Base-by-base conservation (phyloP, 352 stramenopile genomes). In the Phytophthora hibernalis region DNA sequence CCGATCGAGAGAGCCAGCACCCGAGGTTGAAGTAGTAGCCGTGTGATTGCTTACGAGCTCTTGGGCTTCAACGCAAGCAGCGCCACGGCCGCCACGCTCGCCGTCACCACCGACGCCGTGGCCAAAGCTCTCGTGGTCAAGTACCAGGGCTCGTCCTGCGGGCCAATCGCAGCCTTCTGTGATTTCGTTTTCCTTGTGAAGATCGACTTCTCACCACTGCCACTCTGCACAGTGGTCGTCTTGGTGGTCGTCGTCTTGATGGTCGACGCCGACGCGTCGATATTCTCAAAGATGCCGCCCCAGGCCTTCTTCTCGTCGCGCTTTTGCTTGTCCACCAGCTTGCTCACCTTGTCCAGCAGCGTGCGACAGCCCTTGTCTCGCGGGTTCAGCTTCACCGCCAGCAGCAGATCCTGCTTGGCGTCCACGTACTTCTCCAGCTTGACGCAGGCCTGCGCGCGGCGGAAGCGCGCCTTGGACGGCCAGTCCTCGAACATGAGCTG, bases 401-500 rank as follows among this genome's bases (percentile, higher is more conserved):
- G 57, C 59, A 93, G 61, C 30, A 96, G 70, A 72, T 96, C 88
- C 42, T 91, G 82, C 57, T 87, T 88, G 15, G 88, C 88, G 38
- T 94, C 88, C 20, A 47, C 30, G 65, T 82, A 85, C 67, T 92
- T 96, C 51, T 80, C 83, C 47, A 89, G 74, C 67, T 93, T 93
- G 37, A 89, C 64, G 49, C 72, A 82, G 12, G 88, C 88, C 63
- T 93, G 87, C 1, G 88, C 88, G 37, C 88, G 88, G 47, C 88
- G 88, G 69, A 96, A 96, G 11, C 82, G 85, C 40, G 88, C 88
- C 69, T 96, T 96, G 28, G 84, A 89, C 30, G 88, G 88, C 88
- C 88, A 96, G 42, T 96, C 88, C 49, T 91, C 80, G 48, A 93
- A 94, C 74, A 96, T 82, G 18, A 90, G 74, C 64, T 93, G 79